Conservation (phyloP, 768 basidiomycete species). For the Neoboletus subvelutipes region DNA sequence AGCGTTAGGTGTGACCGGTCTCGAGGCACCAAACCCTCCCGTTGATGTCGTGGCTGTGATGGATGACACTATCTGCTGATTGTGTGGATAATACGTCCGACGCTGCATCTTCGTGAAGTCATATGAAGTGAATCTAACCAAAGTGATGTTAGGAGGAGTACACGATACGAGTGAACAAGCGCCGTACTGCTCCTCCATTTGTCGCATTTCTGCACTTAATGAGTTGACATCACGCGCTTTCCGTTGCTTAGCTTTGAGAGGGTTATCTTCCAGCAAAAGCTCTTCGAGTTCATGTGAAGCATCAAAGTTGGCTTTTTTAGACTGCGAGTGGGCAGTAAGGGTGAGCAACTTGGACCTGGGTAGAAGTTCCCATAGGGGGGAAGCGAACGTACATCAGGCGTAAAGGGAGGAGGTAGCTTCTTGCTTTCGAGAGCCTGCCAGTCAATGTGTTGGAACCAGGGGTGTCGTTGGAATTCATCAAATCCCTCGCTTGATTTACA, state of each 20-base stretch:
- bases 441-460: slow-evolving; percentile 88
- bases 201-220: slow-evolving; percentile 87
- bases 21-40: slow-evolving; percentile 65
- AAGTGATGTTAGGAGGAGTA: neutral
- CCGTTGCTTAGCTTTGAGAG: slow-evolving; percentile 89
- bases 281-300: slow-evolving; percentile 98
- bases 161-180: neutral
- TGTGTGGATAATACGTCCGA: slow-evolving; percentile 87
- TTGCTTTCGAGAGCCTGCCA: slow-evolving; percentile 87
- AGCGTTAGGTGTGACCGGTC: slow-evolving; percentile 67
- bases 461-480: slow-evolving; percentile 72
- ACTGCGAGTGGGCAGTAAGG: slow-evolving; percentile 45
- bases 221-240: slow-evolving; percentile 84
- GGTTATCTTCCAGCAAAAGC: slow-evolving; percentile 92
- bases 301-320: slow-evolving; percentile 99
- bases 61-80: slow-evolving; percentile 61
- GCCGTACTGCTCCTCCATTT: slow-evolving; percentile 98
- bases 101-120: slow-evolving; percentile 92
- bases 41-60: slow-evolving; percentile 75
- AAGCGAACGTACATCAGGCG: slow-evolving; percentile 70
- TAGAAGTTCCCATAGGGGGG: neutral
- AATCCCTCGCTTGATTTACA: slow-evolving; percentile 82
- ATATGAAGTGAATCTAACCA: slow-evolving; percentile 78
- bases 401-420: slow-evolving; percentile 74
- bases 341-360: neutral